These are phyloP conservation scores for Psilocybe cubensis DNA, from an alignment of 768 basidiomycete species.

Conservation along the genomic window DNA sequence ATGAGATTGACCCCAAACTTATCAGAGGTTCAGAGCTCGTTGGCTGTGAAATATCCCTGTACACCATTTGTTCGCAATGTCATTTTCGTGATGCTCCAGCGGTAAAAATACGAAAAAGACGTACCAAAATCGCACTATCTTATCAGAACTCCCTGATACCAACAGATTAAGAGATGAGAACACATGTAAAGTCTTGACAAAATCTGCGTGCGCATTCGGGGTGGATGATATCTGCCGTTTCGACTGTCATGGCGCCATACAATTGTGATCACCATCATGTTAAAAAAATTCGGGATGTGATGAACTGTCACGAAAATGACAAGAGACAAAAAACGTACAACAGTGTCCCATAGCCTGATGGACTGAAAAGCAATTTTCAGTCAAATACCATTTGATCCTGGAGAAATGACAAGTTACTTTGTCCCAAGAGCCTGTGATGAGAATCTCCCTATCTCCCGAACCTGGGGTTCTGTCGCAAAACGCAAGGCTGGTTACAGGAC, in stretches of 20 bases:
- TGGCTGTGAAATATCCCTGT: constrained; percentile 67
- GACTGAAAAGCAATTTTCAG: constrained; percentile 49
- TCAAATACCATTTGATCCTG: constrained; percentile 1
- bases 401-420: constrained; percentile 44
- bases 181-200: constrained; percentile 84
- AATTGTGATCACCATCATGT: neutral
- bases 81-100: neutral
- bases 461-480: constrained; percentile 54
- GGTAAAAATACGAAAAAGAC: constrained; percentile 20
- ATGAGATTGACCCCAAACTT: constrained; percentile 71
- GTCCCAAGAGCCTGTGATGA: constrained; percentile 97
- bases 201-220: constrained; percentile 78
- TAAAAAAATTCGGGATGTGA: no score
- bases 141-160: constrained; percentile 90
- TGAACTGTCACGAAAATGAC: no score
- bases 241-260: constrained; percentile 50
- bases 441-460: constrained; percentile 46
- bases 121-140: constrained; percentile 85
- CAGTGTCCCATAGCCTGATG: constrained; percentile 84
- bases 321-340: constrained; percentile 48
- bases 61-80: neutral
- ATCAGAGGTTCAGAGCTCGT: constrained; percentile 43
- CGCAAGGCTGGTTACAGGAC: constrained; percentile 84
- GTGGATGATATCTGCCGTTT: constrained; percentile 73
- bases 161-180: constrained; percentile 68